Evolutionary conservation across 2,329 filamentous ascomycete species (phyloP).

Genomic region (Bipolaris zeicola): DNA sequence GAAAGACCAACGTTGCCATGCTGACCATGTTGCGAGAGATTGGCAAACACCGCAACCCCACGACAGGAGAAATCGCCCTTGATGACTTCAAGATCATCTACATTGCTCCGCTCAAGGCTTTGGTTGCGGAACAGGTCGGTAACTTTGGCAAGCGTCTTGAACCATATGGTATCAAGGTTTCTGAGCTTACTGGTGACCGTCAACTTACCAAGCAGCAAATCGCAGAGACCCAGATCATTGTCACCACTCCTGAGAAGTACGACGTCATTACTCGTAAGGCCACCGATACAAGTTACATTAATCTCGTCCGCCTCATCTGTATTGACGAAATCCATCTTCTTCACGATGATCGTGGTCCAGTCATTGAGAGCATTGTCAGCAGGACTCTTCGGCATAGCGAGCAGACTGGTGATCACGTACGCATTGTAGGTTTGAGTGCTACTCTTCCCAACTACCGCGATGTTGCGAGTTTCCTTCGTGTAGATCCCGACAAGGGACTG

Average conservation of each 20-base stretch:
- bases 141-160: slow-evolving; percentile 94
- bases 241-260: slow-evolving; percentile 98
- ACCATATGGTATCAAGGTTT: slow-evolving; percentile 87
- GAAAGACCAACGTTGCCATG: slow-evolving; percentile 99
- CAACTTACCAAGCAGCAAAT: slow-evolving; percentile 99
- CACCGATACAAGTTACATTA: slow-evolving; percentile 95
- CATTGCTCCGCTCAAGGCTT: slow-evolving; percentile 91
- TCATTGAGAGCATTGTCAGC: slow-evolving; percentile 95
- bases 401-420: slow-evolving; percentile 90
- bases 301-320: slow-evolving; percentile 92
- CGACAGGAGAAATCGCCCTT: slow-evolving; percentile 91
- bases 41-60: slow-evolving; percentile 87
- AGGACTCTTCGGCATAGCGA: slow-evolving; percentile 91
- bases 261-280: slow-evolving; percentile 98
- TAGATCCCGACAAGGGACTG: slow-evolving; percentile 81
- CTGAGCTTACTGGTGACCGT: slow-evolving; percentile 96
- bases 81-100: slow-evolving; percentile 99
- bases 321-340: slow-evolving; percentile 98
- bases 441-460: slow-evolving; percentile 96
- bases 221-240: slow-evolving; percentile 94
- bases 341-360: slow-evolving; percentile 95
- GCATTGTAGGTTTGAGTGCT: slow-evolving; percentile 89
- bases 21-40: slow-evolving; percentile 94
- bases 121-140: slow-evolving; percentile 97
- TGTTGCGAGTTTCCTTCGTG: slow-evolving; percentile 92